phyloP scores from a whole-genome alignment of 257 asterid genomes.

The Cordia subcordata region DNA sequence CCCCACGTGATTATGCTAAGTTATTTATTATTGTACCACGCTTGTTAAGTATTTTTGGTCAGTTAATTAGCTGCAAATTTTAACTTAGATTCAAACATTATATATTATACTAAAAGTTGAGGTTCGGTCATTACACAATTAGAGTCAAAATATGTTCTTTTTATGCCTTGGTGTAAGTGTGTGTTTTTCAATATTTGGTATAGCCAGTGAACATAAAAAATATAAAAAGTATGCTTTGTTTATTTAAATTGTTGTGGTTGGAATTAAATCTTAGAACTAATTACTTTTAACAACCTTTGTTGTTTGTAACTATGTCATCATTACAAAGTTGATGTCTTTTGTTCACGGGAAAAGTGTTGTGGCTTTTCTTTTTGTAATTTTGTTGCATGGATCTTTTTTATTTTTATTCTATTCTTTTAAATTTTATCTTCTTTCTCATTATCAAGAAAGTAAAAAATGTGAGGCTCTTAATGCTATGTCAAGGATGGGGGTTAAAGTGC shows the following conservation, averaged over 20 bases:
- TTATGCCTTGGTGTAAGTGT: not conserved
- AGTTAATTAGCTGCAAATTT: too few relatives aligned
- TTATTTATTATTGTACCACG: too few relatives aligned
- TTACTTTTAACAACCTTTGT: not conserved
- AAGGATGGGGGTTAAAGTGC: constrained; percentile 30
- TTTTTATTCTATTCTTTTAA: constrained; percentile 5
- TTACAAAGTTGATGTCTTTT: constrained; percentile 34
- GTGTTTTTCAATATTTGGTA: not conserved
- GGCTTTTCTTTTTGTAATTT: constrained; percentile 34
- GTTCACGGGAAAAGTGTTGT: constrained; percentile 28
- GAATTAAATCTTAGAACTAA: too few relatives aligned
- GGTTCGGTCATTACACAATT: too few relatives aligned
- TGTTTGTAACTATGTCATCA: constrained; percentile 11
- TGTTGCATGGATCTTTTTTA: constrained; percentile 23
- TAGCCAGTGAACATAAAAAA: constrained; percentile 2
- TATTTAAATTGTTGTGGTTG: too few relatives aligned
- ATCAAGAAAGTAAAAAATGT: too few relatives aligned
- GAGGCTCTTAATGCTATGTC: not conserved
- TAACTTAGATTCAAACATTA: too few relatives aligned
- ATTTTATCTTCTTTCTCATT: too few relatives aligned
- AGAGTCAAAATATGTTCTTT: too few relatives aligned
- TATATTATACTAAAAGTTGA: too few relatives aligned
- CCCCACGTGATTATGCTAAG: too few relatives aligned
- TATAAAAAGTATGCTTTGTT: constrained; percentile 3
- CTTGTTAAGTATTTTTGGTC: too few relatives aligned